A percentile compares a stretch with the other conserved stretches of the same genome.
These are phyloP conservation scores for Clavispora santaluciae DNA, from an alignment of 805 yeast species.

Conservation along the genomic window DNA sequence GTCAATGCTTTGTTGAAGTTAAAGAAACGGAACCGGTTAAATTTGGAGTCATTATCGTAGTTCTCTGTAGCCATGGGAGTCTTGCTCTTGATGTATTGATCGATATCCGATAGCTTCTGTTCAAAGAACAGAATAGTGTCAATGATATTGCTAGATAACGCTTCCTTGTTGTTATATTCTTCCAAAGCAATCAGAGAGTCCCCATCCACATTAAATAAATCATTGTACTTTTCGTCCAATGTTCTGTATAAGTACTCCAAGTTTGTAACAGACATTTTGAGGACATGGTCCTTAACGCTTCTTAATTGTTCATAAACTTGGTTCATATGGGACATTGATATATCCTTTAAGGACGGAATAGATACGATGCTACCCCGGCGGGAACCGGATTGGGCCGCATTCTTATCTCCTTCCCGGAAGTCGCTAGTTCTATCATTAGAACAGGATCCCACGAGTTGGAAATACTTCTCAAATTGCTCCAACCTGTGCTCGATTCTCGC, in stretches of 20 bases:
- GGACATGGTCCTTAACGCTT: slow-evolving; percentile 32
- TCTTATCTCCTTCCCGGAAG: slow-evolving; percentile 2
- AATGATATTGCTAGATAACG: slow-evolving; percentile 33
- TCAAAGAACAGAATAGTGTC: slow-evolving; percentile 40
- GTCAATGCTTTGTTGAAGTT: slow-evolving; percentile 38
- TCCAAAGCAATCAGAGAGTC: slow-evolving; percentile 7
- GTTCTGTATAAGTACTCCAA: slow-evolving; percentile 35
- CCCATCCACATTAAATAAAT: slow-evolving; percentile 24
- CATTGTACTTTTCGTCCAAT: slow-evolving; percentile 38
- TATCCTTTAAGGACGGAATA: slow-evolving; percentile 24
- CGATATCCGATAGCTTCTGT: slow-evolving; percentile 35
- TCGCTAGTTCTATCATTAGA: not conserved
- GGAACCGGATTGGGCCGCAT: slow-evolving; percentile 5
- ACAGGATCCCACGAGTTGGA: slow-evolving; percentile 24
- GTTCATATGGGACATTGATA: slow-evolving; percentile 30
- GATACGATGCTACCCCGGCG: slow-evolving; percentile 28
- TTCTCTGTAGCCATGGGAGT: slow-evolving; percentile 27
- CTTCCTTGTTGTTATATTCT: slow-evolving; percentile 18
- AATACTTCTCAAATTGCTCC: slow-evolving; percentile 37
- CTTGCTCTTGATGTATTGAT: slow-evolving; percentile 30
- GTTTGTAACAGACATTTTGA: slow-evolving; percentile 33
- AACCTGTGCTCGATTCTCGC: slow-evolving; percentile 39
- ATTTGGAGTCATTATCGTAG: slow-evolving; percentile 25
- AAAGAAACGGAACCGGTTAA: slow-evolving; percentile 29
- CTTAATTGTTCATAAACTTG: slow-evolving; percentile 32